Percentiles rank a stretch among this genome's conserved stretches.
Evolutionary conservation across 805 yeast genomes (phyloP).

Genomic region (Metahyphopichia silvanorum): DNA sequence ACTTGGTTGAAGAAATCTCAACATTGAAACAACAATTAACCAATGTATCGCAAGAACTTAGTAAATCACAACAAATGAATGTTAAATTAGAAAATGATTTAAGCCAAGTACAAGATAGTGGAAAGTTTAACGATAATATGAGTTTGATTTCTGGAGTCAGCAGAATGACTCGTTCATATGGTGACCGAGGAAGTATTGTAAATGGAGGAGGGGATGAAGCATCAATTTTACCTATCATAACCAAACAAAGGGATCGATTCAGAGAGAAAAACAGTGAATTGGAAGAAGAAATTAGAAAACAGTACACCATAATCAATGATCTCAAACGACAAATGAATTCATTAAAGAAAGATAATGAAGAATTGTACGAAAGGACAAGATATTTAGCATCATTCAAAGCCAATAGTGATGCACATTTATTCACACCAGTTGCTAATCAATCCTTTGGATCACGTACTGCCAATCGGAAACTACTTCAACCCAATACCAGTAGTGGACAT

Average conservation of each 20-base stretch:
- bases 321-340: slow-evolving; percentile 61
- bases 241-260: slow-evolving; percentile 94
- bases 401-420: slow-evolving; percentile 3
- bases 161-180: slow-evolving; percentile 19
- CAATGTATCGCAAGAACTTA: slow-evolving; percentile 34
- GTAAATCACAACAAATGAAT: slow-evolving; percentile 45
- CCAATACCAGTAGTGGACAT: slow-evolving; percentile 22
- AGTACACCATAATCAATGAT: slow-evolving; percentile 50
- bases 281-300: slow-evolving; percentile 74
- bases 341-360: slow-evolving; percentile 71
- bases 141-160: slow-evolving; percentile 61
- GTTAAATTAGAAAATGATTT: slow-evolving; percentile 72
- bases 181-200: slow-evolving; percentile 24
- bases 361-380: slow-evolving; percentile 74
- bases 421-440: slow-evolving; percentile 5
- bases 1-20: slow-evolving; percentile 36
- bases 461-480: slow-evolving; percentile 20
- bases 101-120: slow-evolving; percentile 47
- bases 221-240: slow-evolving; percentile 76
- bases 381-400: slow-evolving; percentile 54
- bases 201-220: slow-evolving; percentile 32
- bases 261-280: slow-evolving; percentile 78
- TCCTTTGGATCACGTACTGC: slow-evolving; percentile 9
- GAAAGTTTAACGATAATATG: slow-evolving; percentile 57
- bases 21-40: slow-evolving; percentile 37